Percentiles rank a stretch among this genome's conserved stretches.
phyloP scores from a whole-genome alignment of 306 rosid species.

The Medicago arabica region DNA sequence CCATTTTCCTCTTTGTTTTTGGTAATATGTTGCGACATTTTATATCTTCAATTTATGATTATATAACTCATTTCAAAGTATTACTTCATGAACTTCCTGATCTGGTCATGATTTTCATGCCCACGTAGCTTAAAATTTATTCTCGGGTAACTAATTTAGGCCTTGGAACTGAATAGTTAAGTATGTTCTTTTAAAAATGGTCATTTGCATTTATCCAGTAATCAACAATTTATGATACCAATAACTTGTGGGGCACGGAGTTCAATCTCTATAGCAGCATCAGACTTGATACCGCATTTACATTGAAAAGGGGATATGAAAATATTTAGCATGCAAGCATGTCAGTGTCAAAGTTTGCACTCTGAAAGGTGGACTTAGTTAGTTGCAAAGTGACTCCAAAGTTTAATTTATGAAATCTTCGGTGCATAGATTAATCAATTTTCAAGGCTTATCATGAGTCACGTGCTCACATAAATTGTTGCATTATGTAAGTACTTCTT shows the following conservation, averaged over 20 bases:
- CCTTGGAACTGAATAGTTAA: neutral
- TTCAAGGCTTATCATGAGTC: conserved; percentile 5
- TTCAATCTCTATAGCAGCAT: neutral
- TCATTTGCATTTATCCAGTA: neutral
- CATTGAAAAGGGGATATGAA: conserved; percentile 3
- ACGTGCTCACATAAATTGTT: neutral
- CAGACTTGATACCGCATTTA: neutral
- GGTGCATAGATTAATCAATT: neutral
- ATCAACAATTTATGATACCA: neutral
- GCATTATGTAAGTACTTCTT: neutral
- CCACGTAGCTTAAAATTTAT: neutral
- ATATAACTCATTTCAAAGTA: neutral
- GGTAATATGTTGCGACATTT: neutral
- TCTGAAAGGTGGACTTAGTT: neutral
- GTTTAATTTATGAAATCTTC: neutral
- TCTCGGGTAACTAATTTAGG: neutral
- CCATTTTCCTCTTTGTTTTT: neutral
- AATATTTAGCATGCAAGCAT: neutral
- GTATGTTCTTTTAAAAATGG: neutral
- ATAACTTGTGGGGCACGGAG: neutral
- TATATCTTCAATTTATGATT: neutral
- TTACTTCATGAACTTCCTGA: neutral
- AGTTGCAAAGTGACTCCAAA: neutral
- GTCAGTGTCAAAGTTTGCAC: neutral
- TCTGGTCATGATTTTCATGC: neutral